Evolutionary conservation across 2,329 filamentous ascomycete genomes (phyloP), one percentile per base, ranked within the genome.

Genomic region (Ascocoryne sarcoides): DNA sequence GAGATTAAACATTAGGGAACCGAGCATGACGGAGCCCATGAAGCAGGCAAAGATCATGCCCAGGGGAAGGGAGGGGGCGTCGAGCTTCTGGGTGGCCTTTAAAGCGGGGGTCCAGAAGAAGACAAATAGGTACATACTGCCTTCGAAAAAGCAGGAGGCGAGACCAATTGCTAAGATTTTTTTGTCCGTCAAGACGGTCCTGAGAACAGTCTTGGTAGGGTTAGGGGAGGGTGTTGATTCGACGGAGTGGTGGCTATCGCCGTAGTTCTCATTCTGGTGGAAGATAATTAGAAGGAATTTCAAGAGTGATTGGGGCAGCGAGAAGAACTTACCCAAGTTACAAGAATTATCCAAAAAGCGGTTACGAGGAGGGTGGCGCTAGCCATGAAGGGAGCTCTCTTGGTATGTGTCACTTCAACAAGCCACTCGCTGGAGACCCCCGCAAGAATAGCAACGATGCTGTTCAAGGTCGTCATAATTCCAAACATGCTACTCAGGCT

Each of bases 41-140:
- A 78, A 74, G 30, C 65, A 66, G 32, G 70, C 68, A 45, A 77
- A 76, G 32, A 75, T 70, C 37, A 75, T 63, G 5, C 73, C 71
- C 28, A 72, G 69, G 0, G 54, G 61, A 18, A 57, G 52, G 12
- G 71, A 68, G 41, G 69, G 66, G 38, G 67, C 45, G 61, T 59
- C 36, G 10, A 36, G 37, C 21, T 36, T 37, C 30, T 38, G 67
- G 60, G 64, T 60, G 10, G 62, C 60, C 44, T 63, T 69, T n/a
- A 79, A 59, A 3, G 72, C 68, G 1, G 72, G 69, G 1, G 73
- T 71, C 69, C 75, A 78, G 61, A 76, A 77, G 57, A 77, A 79
- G 42, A 79, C 71, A 51, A 78, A 78, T 9, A 79, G 63, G 51
- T 78, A 79, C 64, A 79, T 73, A 19, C 71, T 67, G 15, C 73